Conservation (phyloP, 805 yeast species). For the Teunomyces panamensis region DNA sequence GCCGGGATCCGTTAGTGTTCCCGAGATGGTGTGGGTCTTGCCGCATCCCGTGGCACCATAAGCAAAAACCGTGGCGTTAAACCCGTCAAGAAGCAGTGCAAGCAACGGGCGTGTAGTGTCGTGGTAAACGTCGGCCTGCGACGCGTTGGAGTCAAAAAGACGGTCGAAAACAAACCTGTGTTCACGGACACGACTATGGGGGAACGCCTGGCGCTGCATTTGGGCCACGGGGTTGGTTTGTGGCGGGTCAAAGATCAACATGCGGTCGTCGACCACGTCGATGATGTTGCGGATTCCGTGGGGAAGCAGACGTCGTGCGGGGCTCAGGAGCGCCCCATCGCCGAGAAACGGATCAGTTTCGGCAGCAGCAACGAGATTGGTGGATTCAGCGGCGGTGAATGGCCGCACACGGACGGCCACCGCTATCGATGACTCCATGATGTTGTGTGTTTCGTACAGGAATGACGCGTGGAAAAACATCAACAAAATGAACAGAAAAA, state of each 20-base stretch:
- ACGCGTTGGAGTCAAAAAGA: constrained; percentile 62
- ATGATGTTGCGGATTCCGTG: constrained; percentile 65
- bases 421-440: constrained; percentile 56
- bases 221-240: constrained; percentile 58
- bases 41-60: constrained; percentile 99
- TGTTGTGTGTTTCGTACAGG: not conserved
- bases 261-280: constrained; percentile 77
- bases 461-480: not conserved
- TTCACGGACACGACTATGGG: constrained; percentile 57
- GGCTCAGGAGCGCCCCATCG: constrained; percentile 41
- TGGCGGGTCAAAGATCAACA: constrained; percentile 86
- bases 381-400: constrained; percentile 59
- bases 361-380: constrained; percentile 41
- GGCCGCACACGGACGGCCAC: constrained; percentile 86
- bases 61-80: constrained; percentile 88
- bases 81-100: constrained; percentile 77
- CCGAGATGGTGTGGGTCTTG: constrained; percentile 89
- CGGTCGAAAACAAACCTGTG: constrained; percentile 80
- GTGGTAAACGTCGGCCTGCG: constrained; percentile 66
- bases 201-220: constrained; percentile 47
- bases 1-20: constrained; percentile 71
- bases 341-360: constrained; percentile 46
- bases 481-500: not conserved
- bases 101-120: constrained; percentile 69
- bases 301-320: constrained; percentile 24